A percentile compares a stretch with the other conserved stretches of the same genome.
phyloP scores from a whole-genome alignment of 163 green algal genomes.

The Scenedesmus sp. region DNA sequence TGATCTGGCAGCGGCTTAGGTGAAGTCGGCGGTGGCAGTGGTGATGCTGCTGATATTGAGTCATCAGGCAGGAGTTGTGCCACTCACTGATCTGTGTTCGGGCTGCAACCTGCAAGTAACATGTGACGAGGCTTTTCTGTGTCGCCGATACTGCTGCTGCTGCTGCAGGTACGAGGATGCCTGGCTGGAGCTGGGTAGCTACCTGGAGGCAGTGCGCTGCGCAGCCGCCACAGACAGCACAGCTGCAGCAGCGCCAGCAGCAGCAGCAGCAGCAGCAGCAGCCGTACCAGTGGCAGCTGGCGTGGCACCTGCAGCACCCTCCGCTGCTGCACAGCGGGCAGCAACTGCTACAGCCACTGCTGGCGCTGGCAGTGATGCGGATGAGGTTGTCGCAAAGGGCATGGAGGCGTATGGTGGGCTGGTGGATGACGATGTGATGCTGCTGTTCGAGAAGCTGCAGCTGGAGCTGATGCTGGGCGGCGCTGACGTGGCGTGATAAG shows the following conservation, averaged over 20 bases:
- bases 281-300: neutral
- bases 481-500: neutral
- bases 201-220: conserved; percentile 45
- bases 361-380: neutral
- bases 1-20: neutral
- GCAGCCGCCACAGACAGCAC: neutral
- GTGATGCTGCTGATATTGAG: neutral
- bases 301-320: neutral
- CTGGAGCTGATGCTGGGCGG: conserved; percentile 52
- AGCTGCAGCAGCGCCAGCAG: neutral
- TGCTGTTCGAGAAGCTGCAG: conserved; percentile 59
- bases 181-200: conserved; percentile 64
- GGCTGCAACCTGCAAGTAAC: too few species aligned
- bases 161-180: conserved; percentile 67
- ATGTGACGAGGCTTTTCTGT: too few species aligned
- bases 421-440: conserved; percentile 11
- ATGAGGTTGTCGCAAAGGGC: neutral
- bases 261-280: conserved; percentile 23
- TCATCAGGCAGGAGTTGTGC: neutral
- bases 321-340: neutral
- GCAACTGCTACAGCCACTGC: neutral
- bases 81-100: too few species aligned
- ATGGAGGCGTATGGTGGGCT: conserved; percentile 13
- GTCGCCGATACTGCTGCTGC: neutral
- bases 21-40: neutral